Evolutionary conservation across 805 yeast species (phyloP).

Genomic region (Saccharomyces mikatae): DNA sequence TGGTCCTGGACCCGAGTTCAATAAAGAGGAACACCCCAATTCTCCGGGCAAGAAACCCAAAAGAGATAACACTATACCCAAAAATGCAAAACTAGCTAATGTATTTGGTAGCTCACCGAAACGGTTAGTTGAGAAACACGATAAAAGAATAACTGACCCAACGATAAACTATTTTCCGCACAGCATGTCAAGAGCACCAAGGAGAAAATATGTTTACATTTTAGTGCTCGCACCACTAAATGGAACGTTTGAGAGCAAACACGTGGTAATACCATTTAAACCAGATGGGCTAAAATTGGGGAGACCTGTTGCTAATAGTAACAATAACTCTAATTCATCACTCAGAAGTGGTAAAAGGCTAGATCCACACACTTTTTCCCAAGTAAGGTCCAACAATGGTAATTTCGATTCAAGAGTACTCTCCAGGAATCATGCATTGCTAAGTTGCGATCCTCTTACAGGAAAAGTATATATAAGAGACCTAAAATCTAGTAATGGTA

Average conservation of each 20-base stretch:
- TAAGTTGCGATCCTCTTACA: conserved; percentile 53
- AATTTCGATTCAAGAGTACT: conserved; percentile 88
- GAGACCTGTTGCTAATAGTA: conserved; percentile 51
- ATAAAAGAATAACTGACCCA: background rate
- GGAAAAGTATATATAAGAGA: conserved; percentile 70
- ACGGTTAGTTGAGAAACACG: background rate
- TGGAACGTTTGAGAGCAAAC: conserved; percentile 68
- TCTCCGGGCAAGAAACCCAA: background rate
- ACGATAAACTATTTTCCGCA: background rate
- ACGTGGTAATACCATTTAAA: conserved; percentile 59
- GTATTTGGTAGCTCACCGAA: background rate
- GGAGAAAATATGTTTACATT: conserved; percentile 37
- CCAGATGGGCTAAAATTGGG: conserved; percentile 82
- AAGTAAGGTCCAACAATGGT: conserved; percentile 62
- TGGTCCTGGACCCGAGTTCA: background rate
- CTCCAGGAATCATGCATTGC: conserved; percentile 83
- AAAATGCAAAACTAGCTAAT: background rate
- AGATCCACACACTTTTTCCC: conserved; percentile 18
- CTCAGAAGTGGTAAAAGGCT: conserved; percentile 17
- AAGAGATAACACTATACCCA: background rate
- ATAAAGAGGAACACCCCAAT: background rate
- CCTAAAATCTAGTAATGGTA: conserved; percentile 83
- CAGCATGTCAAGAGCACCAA: background rate
- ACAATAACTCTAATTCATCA: background rate
- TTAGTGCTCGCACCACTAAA: conserved; percentile 64